Percentiles rank a stretch among this genome's conserved stretches.
Conservation (phyloP, 2,329 filamentous ascomycete species). For the Curvularia spicifera region DNA sequence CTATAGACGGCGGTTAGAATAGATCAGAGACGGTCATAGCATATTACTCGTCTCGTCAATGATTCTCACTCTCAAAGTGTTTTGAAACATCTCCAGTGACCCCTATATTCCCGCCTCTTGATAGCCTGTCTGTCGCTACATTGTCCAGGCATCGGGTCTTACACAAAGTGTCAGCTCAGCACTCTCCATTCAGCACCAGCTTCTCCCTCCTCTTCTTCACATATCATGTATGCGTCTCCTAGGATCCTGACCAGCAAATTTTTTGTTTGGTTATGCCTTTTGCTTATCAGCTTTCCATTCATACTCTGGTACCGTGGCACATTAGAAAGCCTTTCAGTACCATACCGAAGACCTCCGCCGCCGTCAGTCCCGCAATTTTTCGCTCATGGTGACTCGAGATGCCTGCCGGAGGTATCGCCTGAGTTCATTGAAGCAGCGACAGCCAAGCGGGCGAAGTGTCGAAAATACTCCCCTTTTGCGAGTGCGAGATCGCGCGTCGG, state of each 20-base stretch:
- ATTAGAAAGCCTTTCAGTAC: conserved; percentile 11
- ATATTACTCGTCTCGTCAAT: background rate
- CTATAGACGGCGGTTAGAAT: background rate
- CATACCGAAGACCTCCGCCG: conserved; percentile 16
- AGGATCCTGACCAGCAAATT: conserved; percentile 5
- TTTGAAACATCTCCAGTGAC: background rate
- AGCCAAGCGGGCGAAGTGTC: conserved; percentile 23
- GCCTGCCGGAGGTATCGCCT: conserved; percentile 20
- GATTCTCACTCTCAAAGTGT: background rate
- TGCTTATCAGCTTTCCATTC: conserved; percentile 11
- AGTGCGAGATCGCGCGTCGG: conserved; percentile 36
- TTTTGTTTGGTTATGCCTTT: conserved; percentile 11
- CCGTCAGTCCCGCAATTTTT: conserved; percentile 19
- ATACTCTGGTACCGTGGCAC: conserved; percentile 16
- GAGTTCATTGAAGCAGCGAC: conserved; percentile 20
- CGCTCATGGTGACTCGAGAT: conserved; percentile 23
- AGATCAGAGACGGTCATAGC: background rate
- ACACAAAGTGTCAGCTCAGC: background rate
- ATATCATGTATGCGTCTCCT: conserved; percentile 3
- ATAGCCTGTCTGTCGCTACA: background rate
- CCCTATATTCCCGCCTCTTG: background rate
- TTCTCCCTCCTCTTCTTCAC: background rate
- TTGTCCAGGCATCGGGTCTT: background rate
- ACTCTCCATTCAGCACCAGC: background rate
- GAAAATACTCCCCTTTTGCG: conserved; percentile 24